phyloP scores from a whole-genome alignment of 2,329 filamentous ascomycete species.

The Phaeosphaeriaceae sp. region DNA sequence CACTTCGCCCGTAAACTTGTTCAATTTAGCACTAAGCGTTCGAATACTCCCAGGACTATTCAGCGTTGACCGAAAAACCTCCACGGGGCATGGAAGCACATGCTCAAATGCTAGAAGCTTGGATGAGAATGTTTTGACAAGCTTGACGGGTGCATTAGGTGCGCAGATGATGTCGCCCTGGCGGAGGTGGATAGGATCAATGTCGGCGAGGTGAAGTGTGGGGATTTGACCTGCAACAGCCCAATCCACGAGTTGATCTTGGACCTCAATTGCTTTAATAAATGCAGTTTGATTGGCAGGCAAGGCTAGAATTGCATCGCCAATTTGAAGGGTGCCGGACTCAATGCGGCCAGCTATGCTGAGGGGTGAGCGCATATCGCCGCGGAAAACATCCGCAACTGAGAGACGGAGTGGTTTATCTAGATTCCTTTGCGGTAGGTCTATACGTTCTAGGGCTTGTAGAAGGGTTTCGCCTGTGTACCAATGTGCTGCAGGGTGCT shows the following conservation, averaged over 20 bases:
- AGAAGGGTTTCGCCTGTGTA: constrained; percentile 81
- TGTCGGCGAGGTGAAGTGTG: constrained; percentile 80
- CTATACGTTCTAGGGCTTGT: constrained; percentile 82
- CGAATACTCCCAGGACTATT: constrained; percentile 78
- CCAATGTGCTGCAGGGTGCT: constrained; percentile 67
- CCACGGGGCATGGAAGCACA: constrained; percentile 84
- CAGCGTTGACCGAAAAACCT: constrained; percentile 84
- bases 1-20: constrained; percentile 77
- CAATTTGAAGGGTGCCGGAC: constrained; percentile 80
- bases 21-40: constrained; percentile 73
- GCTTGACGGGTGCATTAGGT: constrained; percentile 69
- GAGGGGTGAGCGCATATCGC: constrained; percentile 78
- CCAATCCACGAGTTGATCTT: constrained; percentile 78
- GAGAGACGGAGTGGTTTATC: constrained; percentile 84
- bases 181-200: constrained; percentile 79
- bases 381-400: constrained; percentile 84
- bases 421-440: constrained; percentile 73
- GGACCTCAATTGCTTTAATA: constrained; percentile 81
- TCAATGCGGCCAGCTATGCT: constrained; percentile 88
- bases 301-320: constrained; percentile 79
- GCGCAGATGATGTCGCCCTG: constrained; percentile 87
- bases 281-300: constrained; percentile 81
- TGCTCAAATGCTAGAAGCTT: constrained; percentile 91
- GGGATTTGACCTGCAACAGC: constrained; percentile 91
- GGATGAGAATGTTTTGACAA: constrained; percentile 75